Percentiles rank a stretch among this genome's conserved stretches.
phyloP scores from a whole-genome alignment of 2,329 filamentous ascomycete genomes.

The Exophiala viscosa region DNA sequence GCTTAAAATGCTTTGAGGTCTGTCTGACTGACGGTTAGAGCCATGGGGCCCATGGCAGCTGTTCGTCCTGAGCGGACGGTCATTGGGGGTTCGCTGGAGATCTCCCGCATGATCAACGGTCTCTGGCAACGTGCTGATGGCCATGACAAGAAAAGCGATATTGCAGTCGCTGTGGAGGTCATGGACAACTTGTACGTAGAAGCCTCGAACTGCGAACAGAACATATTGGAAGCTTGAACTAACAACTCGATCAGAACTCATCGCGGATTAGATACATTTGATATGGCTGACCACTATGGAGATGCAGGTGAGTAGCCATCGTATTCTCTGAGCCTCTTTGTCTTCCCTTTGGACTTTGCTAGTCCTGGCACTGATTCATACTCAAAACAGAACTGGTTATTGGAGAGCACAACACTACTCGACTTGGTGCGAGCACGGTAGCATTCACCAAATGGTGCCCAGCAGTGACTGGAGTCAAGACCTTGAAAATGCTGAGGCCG shows the following conservation, averaged over 20 bases:
- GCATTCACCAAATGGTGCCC: constrained; percentile 1
- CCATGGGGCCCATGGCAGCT: too few species aligned
- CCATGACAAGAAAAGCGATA: not conserved
- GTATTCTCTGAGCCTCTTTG: too few species aligned
- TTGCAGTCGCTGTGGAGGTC: not conserved
- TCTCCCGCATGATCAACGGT: not conserved
- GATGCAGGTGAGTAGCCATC: not conserved
- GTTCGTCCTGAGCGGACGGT: not conserved
- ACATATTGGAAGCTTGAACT: not conserved
- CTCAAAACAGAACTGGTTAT: constrained; percentile 2
- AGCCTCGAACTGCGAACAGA: too few species aligned
- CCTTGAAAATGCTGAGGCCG: not conserved
- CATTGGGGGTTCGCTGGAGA: not conserved
- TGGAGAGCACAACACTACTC: not conserved
- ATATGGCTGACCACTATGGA: constrained; percentile 1
- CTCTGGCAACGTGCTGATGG: not conserved
- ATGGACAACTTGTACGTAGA: not conserved
- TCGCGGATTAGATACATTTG: not conserved
- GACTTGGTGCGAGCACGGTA: not conserved
- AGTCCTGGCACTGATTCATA: too few species aligned
- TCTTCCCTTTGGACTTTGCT: too few species aligned
- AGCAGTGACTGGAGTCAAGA: not conserved
- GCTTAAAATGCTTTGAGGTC: too few species aligned
- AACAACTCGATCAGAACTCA: not conserved
- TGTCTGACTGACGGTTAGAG: too few species aligned